phyloP scores from a whole-genome alignment of 495 filamentous ascomycete genomes.

The Penicillium salamii region DNA sequence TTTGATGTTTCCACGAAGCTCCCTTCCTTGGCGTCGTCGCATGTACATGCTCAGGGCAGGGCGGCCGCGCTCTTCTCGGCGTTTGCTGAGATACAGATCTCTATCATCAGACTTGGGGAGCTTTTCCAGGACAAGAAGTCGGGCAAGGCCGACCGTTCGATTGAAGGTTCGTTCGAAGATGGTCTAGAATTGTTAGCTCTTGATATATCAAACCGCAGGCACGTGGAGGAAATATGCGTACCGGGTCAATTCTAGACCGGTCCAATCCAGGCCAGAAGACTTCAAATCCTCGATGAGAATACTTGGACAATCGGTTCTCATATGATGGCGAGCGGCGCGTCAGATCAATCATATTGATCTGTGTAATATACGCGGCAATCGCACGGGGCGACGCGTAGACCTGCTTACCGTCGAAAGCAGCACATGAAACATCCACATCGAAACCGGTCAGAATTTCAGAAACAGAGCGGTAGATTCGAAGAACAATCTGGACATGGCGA shows the following conservation, averaged over 20 bases:
- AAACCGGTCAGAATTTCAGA: conserved; percentile 82
- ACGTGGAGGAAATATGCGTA: conserved; percentile 11
- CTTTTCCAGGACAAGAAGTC: conserved; percentile 75
- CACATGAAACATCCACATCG: conserved; percentile 79
- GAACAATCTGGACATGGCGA: conserved; percentile 78
- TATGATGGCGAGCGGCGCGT: conserved; percentile 78
- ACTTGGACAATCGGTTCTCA: conserved; percentile 85
- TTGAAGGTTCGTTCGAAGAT: conserved; percentile 79
- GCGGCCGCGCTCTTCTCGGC: conserved; percentile 66
- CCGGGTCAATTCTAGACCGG: conserved; percentile 67
- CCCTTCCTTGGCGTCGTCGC: conserved; percentile 15
- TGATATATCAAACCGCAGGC: neutral
- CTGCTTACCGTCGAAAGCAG: conserved; percentile 73
- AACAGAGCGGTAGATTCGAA: conserved; percentile 76
- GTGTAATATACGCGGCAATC: conserved; percentile 71
- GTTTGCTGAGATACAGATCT: conserved; percentile 61
- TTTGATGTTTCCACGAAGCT: conserved; percentile 62
- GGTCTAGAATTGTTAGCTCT: conserved; percentile 37
- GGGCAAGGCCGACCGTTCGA: conserved; percentile 70
- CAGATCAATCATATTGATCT: conserved; percentile 76
- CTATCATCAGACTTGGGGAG: conserved; percentile 63
- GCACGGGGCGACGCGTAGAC: conserved; percentile 72
- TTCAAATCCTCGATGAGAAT: conserved; percentile 79
- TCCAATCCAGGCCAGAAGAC: conserved; percentile 73
- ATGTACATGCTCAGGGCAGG: conserved; percentile 35